Evolutionary conservation across 148 eudicot genomes (phyloP).

Genomic region (Arctostaphylos glauca): DNA sequence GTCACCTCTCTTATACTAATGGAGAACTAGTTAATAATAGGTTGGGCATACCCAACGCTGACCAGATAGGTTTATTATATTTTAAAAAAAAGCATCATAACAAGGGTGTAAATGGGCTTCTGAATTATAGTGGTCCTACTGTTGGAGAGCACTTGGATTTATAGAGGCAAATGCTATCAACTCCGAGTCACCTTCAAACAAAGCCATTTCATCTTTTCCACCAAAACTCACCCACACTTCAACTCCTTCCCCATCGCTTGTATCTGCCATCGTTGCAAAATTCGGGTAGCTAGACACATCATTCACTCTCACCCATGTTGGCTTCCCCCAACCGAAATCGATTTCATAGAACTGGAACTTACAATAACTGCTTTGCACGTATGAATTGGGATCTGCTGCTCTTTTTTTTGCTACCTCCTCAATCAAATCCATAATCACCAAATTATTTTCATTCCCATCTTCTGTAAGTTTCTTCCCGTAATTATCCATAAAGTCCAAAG

Average conservation of each 20-base stretch:
- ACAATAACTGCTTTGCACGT: neutral
- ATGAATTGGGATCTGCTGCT: neutral
- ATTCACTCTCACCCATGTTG: neutral
- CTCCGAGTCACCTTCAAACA: neutral
- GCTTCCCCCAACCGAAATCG: constrained; percentile 11
- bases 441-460: neutral
- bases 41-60: too few species aligned
- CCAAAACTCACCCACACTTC: constrained; percentile 5
- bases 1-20: too few species aligned
- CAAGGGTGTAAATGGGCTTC: too few species aligned
- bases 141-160: constrained; percentile 2
- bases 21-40: too few species aligned
- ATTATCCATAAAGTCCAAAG: too few species aligned
- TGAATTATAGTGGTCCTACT: neutral
- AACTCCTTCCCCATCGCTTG: neutral
- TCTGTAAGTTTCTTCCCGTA: neutral
- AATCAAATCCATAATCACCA: neutral
- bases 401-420: neutral
- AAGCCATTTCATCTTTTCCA: neutral
- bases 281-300: neutral
- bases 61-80: too few species aligned
- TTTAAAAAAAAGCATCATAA: too few species aligned
- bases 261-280: neutral
- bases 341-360: neutral
- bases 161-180: constrained; percentile 1